Evolutionary conservation across 78 protist genomes (phyloP), one percentile per base, ranked within the genome.

Genomic region (Dictyostelium brefeldianum): DNA sequence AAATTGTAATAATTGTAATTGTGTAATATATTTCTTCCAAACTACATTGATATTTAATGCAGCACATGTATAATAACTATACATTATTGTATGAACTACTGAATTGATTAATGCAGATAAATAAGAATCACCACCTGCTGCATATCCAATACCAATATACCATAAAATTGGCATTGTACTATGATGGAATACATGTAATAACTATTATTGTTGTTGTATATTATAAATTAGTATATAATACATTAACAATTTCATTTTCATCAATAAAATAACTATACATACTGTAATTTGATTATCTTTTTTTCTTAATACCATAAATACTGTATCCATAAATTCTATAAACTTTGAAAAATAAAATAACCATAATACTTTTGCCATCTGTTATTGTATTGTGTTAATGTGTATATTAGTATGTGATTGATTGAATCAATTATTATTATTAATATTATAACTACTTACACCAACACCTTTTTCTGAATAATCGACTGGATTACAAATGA

Each of bases 11-110:
- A 95, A 81, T 65, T 95, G 96, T 31, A 95, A 27, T 83, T 89
- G 96, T 5, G 96, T 95, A 10, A 95, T 20, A 73, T 89, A 89
- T 56, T 75, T 79, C 87, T 95, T 95, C 96, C 96, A 93, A 92
- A 92, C 79, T 29, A 83, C 78, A 27, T 69, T 53, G 18, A 31
- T 27, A 22, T 53, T 70, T 9, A 92, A 41, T 22, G 85, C 53
- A 29, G 96, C 62, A 59, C 89, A 78, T 20, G 67, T 10, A 74
- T 95, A 95, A 89, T 95, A 95, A 31, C 84, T 53, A 43, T 89
- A 95, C 96, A 95, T 95, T 27, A 95, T 15, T 46, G 77, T 50
- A 64, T 95, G 96, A 27, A 95, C 56, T 20, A 78, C 57, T 54
- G 94, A 89, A 64, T 95, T 95, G 22, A 82, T 56, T 22, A 43